phyloP scores from a whole-genome alignment of 148 eudicot species.

The Rhododendron griersonianum region DNA sequence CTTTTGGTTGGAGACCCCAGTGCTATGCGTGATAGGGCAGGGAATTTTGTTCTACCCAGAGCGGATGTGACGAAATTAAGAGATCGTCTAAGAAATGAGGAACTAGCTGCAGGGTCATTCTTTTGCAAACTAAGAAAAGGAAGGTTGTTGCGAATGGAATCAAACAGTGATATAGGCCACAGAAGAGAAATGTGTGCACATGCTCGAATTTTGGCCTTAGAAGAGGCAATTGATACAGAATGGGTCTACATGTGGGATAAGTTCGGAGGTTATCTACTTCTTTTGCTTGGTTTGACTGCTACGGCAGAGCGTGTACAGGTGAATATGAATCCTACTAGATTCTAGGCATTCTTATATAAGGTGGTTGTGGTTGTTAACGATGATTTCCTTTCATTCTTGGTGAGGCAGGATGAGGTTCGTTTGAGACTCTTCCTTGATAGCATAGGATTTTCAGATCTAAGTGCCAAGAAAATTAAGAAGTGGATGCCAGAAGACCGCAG shows the following conservation, averaged over 20 bases:
- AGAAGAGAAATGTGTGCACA: slow-evolving; percentile 93
- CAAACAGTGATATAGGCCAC: slow-evolving; percentile 64
- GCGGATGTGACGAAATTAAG: slow-evolving; percentile 94
- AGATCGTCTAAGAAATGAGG: slow-evolving; percentile 97
- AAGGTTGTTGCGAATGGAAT: slow-evolving; percentile 46
- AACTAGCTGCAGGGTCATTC: slow-evolving; percentile 86
- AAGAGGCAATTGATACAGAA: slow-evolving; percentile 99
- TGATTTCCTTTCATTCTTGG: slow-evolving; percentile 16
- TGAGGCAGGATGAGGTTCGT: slow-evolving; percentile 91
- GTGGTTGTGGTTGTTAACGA: not conserved
- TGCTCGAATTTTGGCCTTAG: slow-evolving; percentile 94
- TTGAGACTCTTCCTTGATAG: slow-evolving; percentile 96
- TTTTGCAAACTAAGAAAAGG: slow-evolving; percentile 50
- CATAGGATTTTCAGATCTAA: slow-evolving; percentile 92
- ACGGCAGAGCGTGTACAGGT: slow-evolving; percentile 99
- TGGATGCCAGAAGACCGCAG: slow-evolving; percentile 99
- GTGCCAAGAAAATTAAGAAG: slow-evolving; percentile 95
- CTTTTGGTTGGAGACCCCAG: slow-evolving; percentile 99
- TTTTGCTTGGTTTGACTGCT: slow-evolving; percentile 93
- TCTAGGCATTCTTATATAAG: not conserved
- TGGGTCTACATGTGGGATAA: slow-evolving; percentile 99
- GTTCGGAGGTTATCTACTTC: slow-evolving; percentile 98
- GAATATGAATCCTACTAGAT: slow-evolving; percentile 7
- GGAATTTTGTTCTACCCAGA: slow-evolving; percentile 95
- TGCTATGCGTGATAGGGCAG: slow-evolving; percentile 86